Percentiles rank a stretch among this genome's conserved stretches.
phyloP scores from a whole-genome alignment of 169 alveolate species.

The Plasmodium fragile region DNA sequence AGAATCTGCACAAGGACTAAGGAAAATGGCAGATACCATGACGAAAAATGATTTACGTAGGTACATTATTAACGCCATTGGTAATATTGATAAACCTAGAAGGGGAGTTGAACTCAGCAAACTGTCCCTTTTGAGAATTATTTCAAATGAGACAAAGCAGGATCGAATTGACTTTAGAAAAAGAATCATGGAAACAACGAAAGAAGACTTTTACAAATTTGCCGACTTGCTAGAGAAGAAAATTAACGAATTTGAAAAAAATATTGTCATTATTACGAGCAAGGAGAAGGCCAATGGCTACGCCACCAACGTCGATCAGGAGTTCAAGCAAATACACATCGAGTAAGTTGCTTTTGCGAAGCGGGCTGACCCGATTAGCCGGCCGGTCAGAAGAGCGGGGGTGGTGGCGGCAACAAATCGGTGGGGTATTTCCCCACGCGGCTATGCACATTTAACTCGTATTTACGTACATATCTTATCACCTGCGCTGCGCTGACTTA shows the following conservation, averaged over 20 bases:
- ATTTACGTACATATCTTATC: neutral
- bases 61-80: slow-evolving; percentile 62
- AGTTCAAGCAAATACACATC: slow-evolving; percentile 28
- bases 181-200: slow-evolving; percentile 61
- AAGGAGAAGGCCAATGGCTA: slow-evolving; percentile 68
- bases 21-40: slow-evolving; percentile 76
- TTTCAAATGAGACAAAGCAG: slow-evolving; percentile 54
- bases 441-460: neutral
- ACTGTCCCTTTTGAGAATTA: slow-evolving; percentile 34
- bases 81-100: slow-evolving; percentile 67
- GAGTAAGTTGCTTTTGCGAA: neutral
- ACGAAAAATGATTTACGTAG: slow-evolving; percentile 69
- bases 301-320: slow-evolving; percentile 18
- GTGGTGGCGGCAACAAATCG: neutral
- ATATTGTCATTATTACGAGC: slow-evolving; percentile 44
- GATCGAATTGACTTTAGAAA: slow-evolving; percentile 67
- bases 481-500: neutral
- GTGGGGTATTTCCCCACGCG: neutral
- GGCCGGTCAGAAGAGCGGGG: neutral
- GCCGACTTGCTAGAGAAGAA: slow-evolving; percentile 71
- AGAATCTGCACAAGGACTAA: slow-evolving; percentile 65
- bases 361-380: too few relatives aligned
- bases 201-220: slow-evolving; percentile 75
- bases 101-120: slow-evolving; percentile 71
- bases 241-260: slow-evolving; percentile 62